Evolutionary conservation across 371 early-diverging fungal species (phyloP), one percentile per base, ranked within the genome.

Genomic region (Hamiltosporidium magnivora): DNA sequence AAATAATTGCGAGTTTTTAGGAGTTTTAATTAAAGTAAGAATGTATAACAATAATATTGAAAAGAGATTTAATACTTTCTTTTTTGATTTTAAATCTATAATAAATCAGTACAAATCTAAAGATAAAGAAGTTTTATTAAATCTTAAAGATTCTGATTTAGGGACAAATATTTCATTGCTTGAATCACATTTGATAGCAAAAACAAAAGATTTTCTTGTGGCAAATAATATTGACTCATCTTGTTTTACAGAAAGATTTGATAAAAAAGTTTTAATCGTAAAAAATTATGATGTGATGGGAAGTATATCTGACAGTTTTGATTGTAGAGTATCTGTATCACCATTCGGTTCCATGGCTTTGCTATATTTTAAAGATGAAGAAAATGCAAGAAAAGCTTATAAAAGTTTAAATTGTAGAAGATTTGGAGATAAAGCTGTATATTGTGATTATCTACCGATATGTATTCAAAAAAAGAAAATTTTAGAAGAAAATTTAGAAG

Each of bases 31-130:
- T 49, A n/a, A 9, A 9, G 6, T 49, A 49, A 9, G 6, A 14
- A 4, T 6, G 37, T 4, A 4, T 9, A 4, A 4, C 4, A 4
- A 68, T 37, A 62, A 60, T 4, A 54, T 49, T 4, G 25, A 41
- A 37, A 54, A 58, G 37, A 63, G 77, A 44, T 81, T 73, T 63
- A 79, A 75, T 40, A 54, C 76, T 9, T 53, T 79, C 1, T 81
- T 81, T 66, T 81, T 81, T 63, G 73, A 74, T 65, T 81, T 81
- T 69, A 60, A 77, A 42, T 61, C 75, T n/a, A 58, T 81, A 37
- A 68, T 79, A n/a, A 77, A 78, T 12, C 52, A 54, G 6, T 73
- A 69, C 44, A 62, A 75, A 14, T 75, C 73, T 43, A 69, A 70
- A 0, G 66, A 71, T 54, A 74, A 70, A 58, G 58, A 66, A 12